Base-by-base conservation (phyloP, 345 rosid genomes). In the Jatropha curcas region DNA sequence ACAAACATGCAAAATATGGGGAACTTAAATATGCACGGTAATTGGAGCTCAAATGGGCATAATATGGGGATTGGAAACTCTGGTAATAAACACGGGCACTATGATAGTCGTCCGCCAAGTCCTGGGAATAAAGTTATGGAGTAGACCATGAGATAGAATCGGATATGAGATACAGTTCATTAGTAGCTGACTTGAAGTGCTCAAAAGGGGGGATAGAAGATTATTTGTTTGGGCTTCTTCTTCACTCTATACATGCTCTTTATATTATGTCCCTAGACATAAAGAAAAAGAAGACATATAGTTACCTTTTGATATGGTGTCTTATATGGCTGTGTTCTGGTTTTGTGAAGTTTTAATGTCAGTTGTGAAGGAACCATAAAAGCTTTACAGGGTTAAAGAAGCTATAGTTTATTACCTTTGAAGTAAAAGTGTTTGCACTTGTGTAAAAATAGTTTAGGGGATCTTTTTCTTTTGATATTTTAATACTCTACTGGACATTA, bases 81-180 rank as follows among this genome's bases (percentile, higher is more conserved):
- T 68, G n/a, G n/a, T n/a, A 82, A 27, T 46, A 67, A 65, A 67
- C 75, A 57, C 17, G 81, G 72, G 8, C 72, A 79, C 57, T 70
- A 34, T 4, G 88, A 87, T 4, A 89, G 92, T 64, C 82, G 83
- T 67, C 91, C 97, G 0, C 75, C 73, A 1, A 82, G 87, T 73
- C 94, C 92, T 55, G 71, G 74, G 78, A 83, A 63, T 61, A 41
- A 60, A 27, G 50, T 50, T 33, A 58, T 67, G 39, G 81, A 76
- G 31, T 72, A 71, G 39, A 43, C 33, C 59, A 50, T 35, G 67
- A 73, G 71, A 46, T 52, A 16, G 25, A 35, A n/a, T n/a, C n/a
- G 12, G 7, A 31, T 13, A 13, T 4, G 53, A n/a, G 9, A 24
- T 19, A 45, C 11, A 4, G 7, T n/a, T 25, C 16, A 7, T 27